Conservation (phyloP, 2,329 filamentous ascomycete species). For the Fusarium sp. region DNA sequence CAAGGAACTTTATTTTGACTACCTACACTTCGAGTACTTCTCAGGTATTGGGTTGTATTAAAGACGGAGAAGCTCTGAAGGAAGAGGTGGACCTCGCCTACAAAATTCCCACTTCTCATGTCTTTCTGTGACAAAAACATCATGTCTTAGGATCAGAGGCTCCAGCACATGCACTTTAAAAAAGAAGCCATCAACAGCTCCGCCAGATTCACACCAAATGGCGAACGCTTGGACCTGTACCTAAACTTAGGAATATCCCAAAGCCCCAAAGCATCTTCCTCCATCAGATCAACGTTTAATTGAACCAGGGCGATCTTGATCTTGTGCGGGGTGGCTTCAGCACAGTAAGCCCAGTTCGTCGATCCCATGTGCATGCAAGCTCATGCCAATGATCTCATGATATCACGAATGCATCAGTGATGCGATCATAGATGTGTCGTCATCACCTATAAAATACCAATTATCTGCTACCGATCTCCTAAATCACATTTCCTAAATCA, state of each 20-base stretch:
- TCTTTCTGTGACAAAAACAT: no score
- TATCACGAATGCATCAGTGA: neutral
- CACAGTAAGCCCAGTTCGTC: neutral
- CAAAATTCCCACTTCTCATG: no score
- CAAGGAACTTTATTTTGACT: no score
- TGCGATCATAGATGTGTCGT: slow-evolving; percentile 4
- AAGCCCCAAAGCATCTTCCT: neutral
- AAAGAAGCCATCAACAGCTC: neutral
- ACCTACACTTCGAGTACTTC: no score
- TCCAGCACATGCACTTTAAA: neutral
- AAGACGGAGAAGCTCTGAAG: neutral
- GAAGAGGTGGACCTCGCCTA: neutral
- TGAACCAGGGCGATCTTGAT: neutral
- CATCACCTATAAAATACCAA: neutral
- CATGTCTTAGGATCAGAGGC: no score
- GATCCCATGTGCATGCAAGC: neutral
- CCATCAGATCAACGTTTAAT: neutral
- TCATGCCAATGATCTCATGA: neutral
- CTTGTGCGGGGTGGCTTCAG: neutral
- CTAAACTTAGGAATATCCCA: neutral
- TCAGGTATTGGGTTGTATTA: neutral
- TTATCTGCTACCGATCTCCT: neutral
- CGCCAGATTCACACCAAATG: neutral
- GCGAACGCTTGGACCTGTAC: neutral
- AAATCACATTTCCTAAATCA: neutral